Conservation (phyloP, 495 filamentous ascomycete genomes). For the Neurospora sp. region DNA sequence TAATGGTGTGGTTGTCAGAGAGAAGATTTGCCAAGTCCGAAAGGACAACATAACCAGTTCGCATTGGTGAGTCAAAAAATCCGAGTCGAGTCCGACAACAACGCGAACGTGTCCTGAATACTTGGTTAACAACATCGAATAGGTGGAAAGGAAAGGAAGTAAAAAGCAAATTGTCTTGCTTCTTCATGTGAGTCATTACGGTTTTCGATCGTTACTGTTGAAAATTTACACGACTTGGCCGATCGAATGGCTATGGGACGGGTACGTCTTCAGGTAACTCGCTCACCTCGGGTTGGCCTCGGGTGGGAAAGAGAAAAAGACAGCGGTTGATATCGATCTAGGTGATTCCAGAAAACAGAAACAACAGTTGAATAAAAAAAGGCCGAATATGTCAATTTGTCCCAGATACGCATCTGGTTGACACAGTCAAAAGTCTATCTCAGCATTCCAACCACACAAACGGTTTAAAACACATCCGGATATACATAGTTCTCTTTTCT, state of each 20-base stretch:
- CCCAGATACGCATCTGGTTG: too few species aligned
- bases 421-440: too few species aligned
- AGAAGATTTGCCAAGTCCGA: not conserved
- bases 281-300: not conserved
- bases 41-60: not conserved
- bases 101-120: not conserved
- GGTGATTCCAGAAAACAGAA: not conserved
- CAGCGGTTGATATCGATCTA: not conserved
- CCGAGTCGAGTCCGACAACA: not conserved
- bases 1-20: not conserved
- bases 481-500: conserved; percentile 52
- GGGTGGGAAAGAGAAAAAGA: not conserved
- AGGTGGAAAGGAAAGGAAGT: not conserved
- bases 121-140: not conserved
- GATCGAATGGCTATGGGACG: not conserved
- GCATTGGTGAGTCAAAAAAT: not conserved
- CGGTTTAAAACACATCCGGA: not conserved
- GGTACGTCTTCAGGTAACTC: not conserved
- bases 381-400: not conserved
- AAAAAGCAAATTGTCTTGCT: not conserved
- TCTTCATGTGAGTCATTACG: not conserved
- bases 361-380: not conserved
- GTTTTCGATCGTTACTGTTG: not conserved
- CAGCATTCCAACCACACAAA: not conserved
- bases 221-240: not conserved